Conservation (phyloP, 1,139 yeast species). For the Pneumocystis murina region DNA sequence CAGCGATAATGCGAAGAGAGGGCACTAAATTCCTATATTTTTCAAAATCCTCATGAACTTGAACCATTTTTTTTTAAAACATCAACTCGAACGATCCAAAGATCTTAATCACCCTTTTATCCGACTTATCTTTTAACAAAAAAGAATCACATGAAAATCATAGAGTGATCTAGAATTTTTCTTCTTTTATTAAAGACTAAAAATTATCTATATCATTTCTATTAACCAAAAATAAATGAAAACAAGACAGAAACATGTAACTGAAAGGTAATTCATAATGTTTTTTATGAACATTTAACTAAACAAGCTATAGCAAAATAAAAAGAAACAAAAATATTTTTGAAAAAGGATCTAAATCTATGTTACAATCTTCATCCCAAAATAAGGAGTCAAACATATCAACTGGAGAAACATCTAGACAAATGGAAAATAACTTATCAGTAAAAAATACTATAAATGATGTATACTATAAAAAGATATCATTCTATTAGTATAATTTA, state of each 20-base stretch:
- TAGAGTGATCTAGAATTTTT: background rate
- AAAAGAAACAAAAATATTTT: background rate
- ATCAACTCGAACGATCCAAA: background rate
- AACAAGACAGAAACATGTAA: background rate
- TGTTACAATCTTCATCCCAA: background rate
- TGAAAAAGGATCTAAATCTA: background rate
- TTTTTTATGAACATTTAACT: background rate
- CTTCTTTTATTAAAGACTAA: background rate
- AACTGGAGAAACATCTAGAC: background rate
- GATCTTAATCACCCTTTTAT: background rate
- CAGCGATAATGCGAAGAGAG: constrained; percentile 64
- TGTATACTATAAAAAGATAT: background rate
- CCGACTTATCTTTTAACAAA: too few species aligned
- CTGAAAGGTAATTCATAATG: background rate
- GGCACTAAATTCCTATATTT: background rate
- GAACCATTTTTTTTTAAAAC: background rate
- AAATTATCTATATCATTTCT: background rate
- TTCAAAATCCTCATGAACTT: background rate
- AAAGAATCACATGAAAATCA: too few species aligned
- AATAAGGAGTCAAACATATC: background rate
- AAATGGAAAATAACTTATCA: background rate
- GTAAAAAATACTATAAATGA: background rate
- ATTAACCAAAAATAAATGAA: background rate
- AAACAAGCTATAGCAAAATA: background rate
- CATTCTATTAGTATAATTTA: background rate